Evolutionary conservation across 805 yeast species (phyloP).

Genomic region (Metschnikowia hibisci): DNA sequence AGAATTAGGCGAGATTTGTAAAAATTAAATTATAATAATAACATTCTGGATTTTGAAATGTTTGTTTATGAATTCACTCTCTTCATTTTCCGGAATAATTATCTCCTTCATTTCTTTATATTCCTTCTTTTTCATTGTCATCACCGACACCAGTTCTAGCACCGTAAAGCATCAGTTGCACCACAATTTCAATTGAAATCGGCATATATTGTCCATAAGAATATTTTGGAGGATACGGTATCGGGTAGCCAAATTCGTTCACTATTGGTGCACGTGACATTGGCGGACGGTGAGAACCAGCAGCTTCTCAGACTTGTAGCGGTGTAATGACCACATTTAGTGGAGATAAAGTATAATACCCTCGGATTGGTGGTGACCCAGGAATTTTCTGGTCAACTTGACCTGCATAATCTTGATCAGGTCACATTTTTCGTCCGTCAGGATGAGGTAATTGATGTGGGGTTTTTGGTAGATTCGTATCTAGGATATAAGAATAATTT

Average conservation of each 20-base stretch:
- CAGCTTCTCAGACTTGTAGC: conserved; percentile 7
- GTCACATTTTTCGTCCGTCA: conserved; percentile 25
- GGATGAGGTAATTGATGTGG: conserved; percentile 26
- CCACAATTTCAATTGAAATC: conserved; percentile 29
- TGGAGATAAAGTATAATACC: conserved; percentile 14
- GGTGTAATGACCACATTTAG: conserved; percentile 16
- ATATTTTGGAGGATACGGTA: conserved; percentile 31
- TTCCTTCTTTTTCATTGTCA: neutral
- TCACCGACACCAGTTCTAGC: conserved; percentile 17
- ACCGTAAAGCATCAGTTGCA: conserved; percentile 21
- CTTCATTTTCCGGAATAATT: neutral
- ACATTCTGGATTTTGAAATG: no score
- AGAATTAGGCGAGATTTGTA: no score
- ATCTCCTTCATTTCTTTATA: neutral
- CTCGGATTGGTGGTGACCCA: conserved; percentile 14
- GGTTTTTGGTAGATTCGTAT: no score
- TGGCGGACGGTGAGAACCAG: conserved; percentile 17
- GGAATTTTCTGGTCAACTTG: conserved; percentile 20
- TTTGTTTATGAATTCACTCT: no score
- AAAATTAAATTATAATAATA: no score
- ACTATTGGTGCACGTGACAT: conserved; percentile 11
- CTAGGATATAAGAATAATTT: no score
- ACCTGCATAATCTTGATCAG: conserved; percentile 17
- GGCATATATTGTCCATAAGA: conserved; percentile 38
- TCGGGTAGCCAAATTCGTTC: conserved; percentile 15